These are phyloP conservation scores for Verruconis gallopava DNA, from an alignment of 2,329 filamentous ascomycete genomes.

Conservation along the genomic window DNA sequence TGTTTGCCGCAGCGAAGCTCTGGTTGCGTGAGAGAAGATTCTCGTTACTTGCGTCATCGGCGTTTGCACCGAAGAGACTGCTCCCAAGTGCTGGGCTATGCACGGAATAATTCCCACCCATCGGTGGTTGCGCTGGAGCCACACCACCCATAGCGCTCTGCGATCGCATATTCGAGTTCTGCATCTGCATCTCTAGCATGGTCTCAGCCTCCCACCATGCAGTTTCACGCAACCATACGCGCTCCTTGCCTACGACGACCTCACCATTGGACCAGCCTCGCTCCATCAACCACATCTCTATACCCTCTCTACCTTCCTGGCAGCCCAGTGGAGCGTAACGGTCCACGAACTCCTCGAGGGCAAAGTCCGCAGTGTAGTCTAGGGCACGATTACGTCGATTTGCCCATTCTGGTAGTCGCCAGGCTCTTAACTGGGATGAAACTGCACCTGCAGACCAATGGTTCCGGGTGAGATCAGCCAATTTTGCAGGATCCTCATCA, in stretches of 20 bases:
- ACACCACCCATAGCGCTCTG: slow-evolving; percentile 19
- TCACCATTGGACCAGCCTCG: slow-evolving; percentile 98
- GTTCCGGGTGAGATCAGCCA: slow-evolving; percentile 61
- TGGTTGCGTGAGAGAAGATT: slow-evolving; percentile 47
- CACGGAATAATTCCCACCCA: slow-evolving; percentile 63
- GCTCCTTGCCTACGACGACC: slow-evolving; percentile 78
- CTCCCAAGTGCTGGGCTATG: slow-evolving; percentile 37
- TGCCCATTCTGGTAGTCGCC: slow-evolving; percentile 92
- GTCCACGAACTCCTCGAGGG: slow-evolving; percentile 78
- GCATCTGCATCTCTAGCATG: slow-evolving; percentile 48
- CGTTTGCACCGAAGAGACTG: slow-evolving; percentile 50
- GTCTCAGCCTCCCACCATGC: slow-evolving; percentile 98
- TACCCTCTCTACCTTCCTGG: slow-evolving; percentile 77
- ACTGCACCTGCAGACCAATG: slow-evolving; percentile 90
- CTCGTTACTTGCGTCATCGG: slow-evolving; percentile 56
- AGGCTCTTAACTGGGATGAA: slow-evolving; percentile 82
- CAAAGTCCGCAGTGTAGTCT: slow-evolving; percentile 95
- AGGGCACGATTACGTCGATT: slow-evolving; percentile 83
- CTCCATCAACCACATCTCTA: slow-evolving; percentile 88
- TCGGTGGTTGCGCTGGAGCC: slow-evolving; percentile 30
- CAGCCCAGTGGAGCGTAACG: slow-evolving; percentile 78
- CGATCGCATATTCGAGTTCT: slow-evolving; percentile 14
- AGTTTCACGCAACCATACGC: slow-evolving; percentile 86
- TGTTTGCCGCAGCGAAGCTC: slow-evolving; percentile 32
- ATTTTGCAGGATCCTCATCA: slow-evolving; percentile 63